A percentile compares a stretch with the other conserved stretches of the same genome.
Conservation (phyloP, 208 protist species). For the Crithidia mellificae region DNA sequence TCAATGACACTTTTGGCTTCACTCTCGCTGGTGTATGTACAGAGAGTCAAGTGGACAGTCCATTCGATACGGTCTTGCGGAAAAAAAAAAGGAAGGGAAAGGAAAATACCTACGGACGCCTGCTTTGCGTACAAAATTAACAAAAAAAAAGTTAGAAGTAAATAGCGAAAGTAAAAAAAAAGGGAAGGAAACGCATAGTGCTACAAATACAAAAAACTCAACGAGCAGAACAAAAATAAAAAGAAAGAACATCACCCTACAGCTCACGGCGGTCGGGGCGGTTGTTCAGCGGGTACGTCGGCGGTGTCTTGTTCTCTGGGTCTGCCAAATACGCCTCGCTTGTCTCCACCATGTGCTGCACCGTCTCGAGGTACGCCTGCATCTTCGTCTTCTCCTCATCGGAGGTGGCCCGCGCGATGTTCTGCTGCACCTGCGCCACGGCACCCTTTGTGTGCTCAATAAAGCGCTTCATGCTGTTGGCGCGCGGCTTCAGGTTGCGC, state of each 20-base stretch:
- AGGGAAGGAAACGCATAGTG: too few species aligned
- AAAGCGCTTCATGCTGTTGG: conserved; percentile 40
- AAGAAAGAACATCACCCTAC: too few species aligned
- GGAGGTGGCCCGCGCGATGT: conserved; percentile 17
- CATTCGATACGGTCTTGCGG: too few species aligned
- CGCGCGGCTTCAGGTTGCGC: conserved; percentile 29
- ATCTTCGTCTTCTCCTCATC: conserved; percentile 36
- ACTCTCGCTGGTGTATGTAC: neutral
- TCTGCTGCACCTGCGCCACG: conserved; percentile 20
- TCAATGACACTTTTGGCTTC: neutral
- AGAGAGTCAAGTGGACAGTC: neutral
- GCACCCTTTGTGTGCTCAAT: conserved; percentile 31
- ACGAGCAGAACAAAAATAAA: too few species aligned
- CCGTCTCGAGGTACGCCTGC: conserved; percentile 31
- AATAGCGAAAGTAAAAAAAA: too few species aligned
- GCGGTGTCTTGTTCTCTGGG: conserved; percentile 27
- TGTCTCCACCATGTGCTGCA: conserved; percentile 27
- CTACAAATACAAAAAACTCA: too few species aligned
- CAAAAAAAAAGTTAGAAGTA: too few species aligned
- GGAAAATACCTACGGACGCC: too few species aligned
- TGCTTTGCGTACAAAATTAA: too few species aligned
- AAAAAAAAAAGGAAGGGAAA: too few species aligned
- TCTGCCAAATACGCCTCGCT: conserved; percentile 38
- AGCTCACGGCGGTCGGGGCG: conserved; percentile 9
- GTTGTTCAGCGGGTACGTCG: conserved; percentile 22